Percentiles rank a stretch among this genome's conserved stretches.
Conservation (phyloP, 2,329 filamentous ascomycete species). For the Graphilbum sp. region DNA sequence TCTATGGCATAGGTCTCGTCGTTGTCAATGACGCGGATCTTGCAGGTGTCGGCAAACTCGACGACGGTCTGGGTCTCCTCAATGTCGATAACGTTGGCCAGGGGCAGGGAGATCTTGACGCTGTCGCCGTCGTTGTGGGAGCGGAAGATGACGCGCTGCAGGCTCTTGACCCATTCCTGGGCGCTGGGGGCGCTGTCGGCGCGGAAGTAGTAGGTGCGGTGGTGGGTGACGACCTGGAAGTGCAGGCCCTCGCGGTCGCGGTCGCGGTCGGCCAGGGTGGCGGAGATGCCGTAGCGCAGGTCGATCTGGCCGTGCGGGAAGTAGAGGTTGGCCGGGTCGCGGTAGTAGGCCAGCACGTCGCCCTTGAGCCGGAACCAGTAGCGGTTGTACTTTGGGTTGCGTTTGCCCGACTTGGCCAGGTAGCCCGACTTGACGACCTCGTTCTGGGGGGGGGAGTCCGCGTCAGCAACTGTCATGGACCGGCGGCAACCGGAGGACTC, state of each 20-base stretch:
- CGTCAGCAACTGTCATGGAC: no score
- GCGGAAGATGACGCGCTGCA: constrained; percentile 89
- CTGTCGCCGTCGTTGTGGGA: constrained; percentile 94
- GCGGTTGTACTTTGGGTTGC: constrained; percentile 72
- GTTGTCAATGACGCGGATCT: constrained; percentile 81
- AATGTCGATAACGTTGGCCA: constrained; percentile 78
- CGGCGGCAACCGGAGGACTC: constrained; percentile 16
- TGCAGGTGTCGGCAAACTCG: constrained; percentile 85
- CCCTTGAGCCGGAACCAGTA: constrained; percentile 92
- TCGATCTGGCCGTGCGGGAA: constrained; percentile 88
- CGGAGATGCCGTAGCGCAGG: constrained; percentile 78
- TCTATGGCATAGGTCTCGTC: constrained; percentile 92
- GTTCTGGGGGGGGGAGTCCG: no score
- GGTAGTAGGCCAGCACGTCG: constrained; percentile 82
- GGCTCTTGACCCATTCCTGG: constrained; percentile 88
- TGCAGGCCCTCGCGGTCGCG: constrained; percentile 62
- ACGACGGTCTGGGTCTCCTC: constrained; percentile 73
- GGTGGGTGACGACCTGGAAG: constrained; percentile 69
- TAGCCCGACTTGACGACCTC: constrained; percentile 73
- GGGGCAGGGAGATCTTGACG: constrained; percentile 85
- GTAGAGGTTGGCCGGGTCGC: constrained; percentile 69
- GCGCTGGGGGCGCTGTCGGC: constrained; percentile 79
- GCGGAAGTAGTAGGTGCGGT: constrained; percentile 71
- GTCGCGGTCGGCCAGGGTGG: constrained; percentile 45
- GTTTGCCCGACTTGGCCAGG: constrained; percentile 72